Base-by-base conservation (phyloP, 2,329 filamentous ascomycete species). In the Apiospora rasikravindrae region DNA sequence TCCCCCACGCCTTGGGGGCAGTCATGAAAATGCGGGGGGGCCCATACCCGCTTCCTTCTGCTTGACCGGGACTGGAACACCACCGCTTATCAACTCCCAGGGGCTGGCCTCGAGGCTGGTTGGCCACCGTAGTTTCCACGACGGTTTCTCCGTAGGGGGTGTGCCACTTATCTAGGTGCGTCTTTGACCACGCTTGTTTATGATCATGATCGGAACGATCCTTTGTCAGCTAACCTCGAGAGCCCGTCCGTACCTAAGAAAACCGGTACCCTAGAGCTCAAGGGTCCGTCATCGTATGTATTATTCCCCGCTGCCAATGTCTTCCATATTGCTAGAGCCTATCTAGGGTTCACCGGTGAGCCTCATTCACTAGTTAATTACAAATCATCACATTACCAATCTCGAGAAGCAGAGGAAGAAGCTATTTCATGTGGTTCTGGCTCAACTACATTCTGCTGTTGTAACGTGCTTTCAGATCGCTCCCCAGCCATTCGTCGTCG, bases 361-460 rank as follows among this genome's bases (percentile, higher is more conserved):
- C 57, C 57, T 64, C 57, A 64, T n/a, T 37, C 57, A 64, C 11
- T n/a, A 29, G 8, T 14, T 64, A 33, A 40, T 64, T 64, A 64
- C 19, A 40, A 64, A 40, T n/a, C 29, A 5, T n/a, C 19, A 2
- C 14, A 22, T 26, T 57, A 16, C 24, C 26, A 14, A 13, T 19
- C 14, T 33, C 4, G 26, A 29, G 14, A 13, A 5, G 26, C 24
- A 29, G 51, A 33, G 26, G 2, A 37, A 5, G 16, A 64, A 26
- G 33, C 33, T 22, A 22, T 61, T 37, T n/a, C n/a, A n/a, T n/a
- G 29, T 10, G 26, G 26, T 1, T 11, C 37, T 33, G 53, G 26
- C 53, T 53, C 14, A 3, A 61, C 8, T 19, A 61, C 16, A 57
- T 61, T 37, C 33, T 16, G 33, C 14, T 61, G n/a, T 4, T 26